phyloP scores from a whole-genome alignment of 202 grass and related monocot species.

The Carex arenaria region DNA sequence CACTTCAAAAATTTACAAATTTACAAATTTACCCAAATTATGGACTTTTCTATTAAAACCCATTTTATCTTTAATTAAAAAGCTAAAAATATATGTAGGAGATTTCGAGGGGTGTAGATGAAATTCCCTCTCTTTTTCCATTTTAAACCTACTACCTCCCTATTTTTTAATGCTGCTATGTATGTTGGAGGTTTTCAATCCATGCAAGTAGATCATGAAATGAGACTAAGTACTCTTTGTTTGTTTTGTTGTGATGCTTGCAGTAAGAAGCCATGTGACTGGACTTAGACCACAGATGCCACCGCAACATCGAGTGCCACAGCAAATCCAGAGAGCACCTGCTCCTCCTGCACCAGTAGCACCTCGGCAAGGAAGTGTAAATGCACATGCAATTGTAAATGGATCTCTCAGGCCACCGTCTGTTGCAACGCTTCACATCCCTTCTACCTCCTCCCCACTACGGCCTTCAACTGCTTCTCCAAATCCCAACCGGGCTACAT shows the following conservation, averaged over 20 bases:
- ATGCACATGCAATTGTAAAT: not conserved
- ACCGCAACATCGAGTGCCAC: not conserved
- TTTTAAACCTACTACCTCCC: not conserved
- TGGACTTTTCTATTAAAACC: no score
- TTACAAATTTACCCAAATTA: no score
- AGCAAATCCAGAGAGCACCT: slow-evolving; percentile 15
- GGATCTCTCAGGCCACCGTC: not conserved
- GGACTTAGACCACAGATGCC: slow-evolving; percentile 3
- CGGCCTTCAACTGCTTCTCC: not conserved
- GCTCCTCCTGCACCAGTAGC: not conserved
- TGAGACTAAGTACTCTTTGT: not conserved
- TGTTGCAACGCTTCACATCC: not conserved
- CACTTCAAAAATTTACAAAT: no score
- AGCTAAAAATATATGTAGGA: no score
- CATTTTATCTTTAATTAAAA: no score
- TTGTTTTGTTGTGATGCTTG: not conserved
- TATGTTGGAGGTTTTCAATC: not conserved
- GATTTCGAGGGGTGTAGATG: no score
- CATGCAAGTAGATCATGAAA: not conserved
- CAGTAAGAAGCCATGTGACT: slow-evolving; percentile 4
- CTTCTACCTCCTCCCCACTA: not conserved
- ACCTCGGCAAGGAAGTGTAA: not conserved
- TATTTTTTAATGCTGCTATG: not conserved
- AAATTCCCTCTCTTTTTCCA: not conserved
- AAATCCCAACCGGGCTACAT: not conserved